phyloP scores from a whole-genome alignment of 257 asterid genomes.

The Lithospermum erythrorhizon region DNA sequence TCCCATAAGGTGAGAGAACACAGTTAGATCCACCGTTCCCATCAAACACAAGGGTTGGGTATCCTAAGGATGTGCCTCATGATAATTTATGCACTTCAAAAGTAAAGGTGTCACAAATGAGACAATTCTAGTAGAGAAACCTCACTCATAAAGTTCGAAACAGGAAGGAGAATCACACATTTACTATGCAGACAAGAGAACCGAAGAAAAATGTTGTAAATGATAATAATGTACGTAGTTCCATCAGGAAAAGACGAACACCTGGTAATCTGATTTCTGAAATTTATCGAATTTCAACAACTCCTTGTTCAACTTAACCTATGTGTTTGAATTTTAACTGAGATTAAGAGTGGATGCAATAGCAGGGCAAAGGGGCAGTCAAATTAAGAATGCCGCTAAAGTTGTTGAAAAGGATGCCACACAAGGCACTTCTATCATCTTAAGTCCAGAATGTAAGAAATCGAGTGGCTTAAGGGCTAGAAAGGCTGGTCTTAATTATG shows the following conservation, averaged over 20 bases:
- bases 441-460: slow-evolving; percentile 49
- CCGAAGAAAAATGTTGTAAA: slow-evolving; percentile 21
- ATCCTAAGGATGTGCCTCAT: neutral
- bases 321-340: slow-evolving; percentile 2
- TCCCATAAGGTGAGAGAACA: too few relatives aligned
- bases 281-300: slow-evolving; percentile 12
- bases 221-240: slow-evolving; percentile 11
- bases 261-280: slow-evolving; percentile 18
- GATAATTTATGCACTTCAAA: too few relatives aligned
- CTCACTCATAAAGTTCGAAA: too few relatives aligned
- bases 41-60: neutral
- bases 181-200: slow-evolving; percentile 37
- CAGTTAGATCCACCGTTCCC: too few relatives aligned
- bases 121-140: too few relatives aligned
- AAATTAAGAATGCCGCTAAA: slow-evolving; percentile 21
- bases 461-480: slow-evolving; percentile 24
- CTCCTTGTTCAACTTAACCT: neutral
- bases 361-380: slow-evolving; percentile 29
- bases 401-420: slow-evolving; percentile 23
- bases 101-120: too few relatives aligned
- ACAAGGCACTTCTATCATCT: slow-evolving; percentile 29
- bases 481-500: slow-evolving; percentile 13
- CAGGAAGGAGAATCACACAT: neutral
- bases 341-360: slow-evolving; percentile 14
- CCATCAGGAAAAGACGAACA: slow-evolving; percentile 19